A percentile compares a stretch with the other conserved stretches of the same genome.
phyloP scores from a whole-genome alignment of 1,284 basidiomycete species.

The Exobasidium rhododendri region DNA sequence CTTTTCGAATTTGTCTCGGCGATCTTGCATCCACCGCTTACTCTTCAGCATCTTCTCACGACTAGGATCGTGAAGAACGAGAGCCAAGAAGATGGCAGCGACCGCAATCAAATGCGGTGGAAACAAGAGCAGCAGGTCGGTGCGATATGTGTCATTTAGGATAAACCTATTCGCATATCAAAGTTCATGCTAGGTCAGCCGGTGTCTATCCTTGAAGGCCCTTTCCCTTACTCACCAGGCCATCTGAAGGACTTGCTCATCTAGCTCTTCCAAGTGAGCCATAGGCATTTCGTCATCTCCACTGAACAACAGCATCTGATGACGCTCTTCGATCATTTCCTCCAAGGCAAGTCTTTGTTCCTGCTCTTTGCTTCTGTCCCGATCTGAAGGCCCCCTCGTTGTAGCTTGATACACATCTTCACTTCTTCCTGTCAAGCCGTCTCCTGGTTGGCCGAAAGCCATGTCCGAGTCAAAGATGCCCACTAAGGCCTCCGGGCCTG shows the following conservation, averaged over 20 bases:
- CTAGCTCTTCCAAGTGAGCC: constrained; percentile 55
- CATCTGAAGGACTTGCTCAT: constrained; percentile 59
- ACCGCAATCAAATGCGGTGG: constrained; percentile 92
- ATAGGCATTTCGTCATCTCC: constrained; percentile 17
- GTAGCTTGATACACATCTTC: not conserved
- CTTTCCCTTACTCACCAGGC: constrained; percentile 55
- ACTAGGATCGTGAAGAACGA: constrained; percentile 31
- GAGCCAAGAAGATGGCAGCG: constrained; percentile 74
- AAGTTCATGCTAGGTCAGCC: no score
- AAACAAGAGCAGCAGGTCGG: constrained; percentile 81
- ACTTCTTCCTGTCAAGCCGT: not conserved
- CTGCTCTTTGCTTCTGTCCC: not conserved
- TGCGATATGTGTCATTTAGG: constrained; percentile 86
- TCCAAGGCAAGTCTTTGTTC: constrained; percentile 9
- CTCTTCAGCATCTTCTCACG: constrained; percentile 22
- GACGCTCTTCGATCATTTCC: constrained; percentile 7
- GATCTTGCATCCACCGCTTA: constrained; percentile 10
- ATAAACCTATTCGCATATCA: no score
- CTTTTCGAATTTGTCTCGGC: not conserved
- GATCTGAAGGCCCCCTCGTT: not conserved
- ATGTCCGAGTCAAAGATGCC: not conserved
- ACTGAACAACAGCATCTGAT: constrained; percentile 4
- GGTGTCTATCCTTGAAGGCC: no score
- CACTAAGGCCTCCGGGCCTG: not conserved
- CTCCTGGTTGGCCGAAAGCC: constrained; percentile 1